A percentile compares a stretch with the other conserved stretches of the same genome.
Conservation (phyloP, 176 grass and related monocot species). For the Oryza punctata region DNA sequence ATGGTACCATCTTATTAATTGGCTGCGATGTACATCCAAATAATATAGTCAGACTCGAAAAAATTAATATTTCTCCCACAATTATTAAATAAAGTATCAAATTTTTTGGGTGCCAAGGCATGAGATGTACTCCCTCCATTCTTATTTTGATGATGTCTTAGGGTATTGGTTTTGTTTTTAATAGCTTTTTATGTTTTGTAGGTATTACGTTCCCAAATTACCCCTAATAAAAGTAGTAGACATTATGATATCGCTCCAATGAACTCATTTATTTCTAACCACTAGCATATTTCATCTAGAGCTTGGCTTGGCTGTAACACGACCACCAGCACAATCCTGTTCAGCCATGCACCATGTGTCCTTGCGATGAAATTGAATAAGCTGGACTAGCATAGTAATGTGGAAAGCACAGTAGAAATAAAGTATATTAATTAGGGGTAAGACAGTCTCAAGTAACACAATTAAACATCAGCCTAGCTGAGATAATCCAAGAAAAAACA, state of each 20-base stretch:
- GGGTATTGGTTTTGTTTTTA: neutral
- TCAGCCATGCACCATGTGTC: neutral
- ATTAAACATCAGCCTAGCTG: neutral
- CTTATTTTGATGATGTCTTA: neutral
- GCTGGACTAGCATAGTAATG: no score
- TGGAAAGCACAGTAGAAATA: neutral
- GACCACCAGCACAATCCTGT: neutral
- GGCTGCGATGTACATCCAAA: neutral
- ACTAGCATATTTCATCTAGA: neutral
- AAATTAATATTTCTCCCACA: neutral
- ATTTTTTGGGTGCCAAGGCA: slow-evolving; percentile 1
- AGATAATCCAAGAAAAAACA: no score
- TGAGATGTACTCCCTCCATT: neutral
- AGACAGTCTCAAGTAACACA: no score
- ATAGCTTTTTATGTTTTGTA: neutral
- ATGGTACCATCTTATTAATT: neutral
- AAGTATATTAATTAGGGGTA: neutral
- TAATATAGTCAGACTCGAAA: neutral
- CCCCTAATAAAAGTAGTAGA: neutral
- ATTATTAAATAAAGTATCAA: neutral
- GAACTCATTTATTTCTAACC: neutral
- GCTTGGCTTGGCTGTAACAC: neutral
- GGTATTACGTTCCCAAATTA: neutral
- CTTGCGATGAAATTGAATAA: no score
- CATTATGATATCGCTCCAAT: neutral